Base-by-base conservation (phyloP, 2,329 filamentous ascomycete species). In the Talaromyces sp. region DNA sequence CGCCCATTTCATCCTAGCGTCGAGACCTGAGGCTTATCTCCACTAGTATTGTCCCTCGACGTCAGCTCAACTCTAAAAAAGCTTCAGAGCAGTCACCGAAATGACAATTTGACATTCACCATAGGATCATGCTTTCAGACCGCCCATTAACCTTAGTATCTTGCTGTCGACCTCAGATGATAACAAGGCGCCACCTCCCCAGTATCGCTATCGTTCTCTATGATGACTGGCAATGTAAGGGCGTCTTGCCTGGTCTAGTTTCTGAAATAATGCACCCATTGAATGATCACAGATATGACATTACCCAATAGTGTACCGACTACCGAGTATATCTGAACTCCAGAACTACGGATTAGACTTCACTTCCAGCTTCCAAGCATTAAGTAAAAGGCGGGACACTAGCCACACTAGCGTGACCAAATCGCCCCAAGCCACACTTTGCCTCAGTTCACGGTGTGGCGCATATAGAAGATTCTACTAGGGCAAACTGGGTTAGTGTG, bases 31-130 rank as follows among this genome's bases (percentile, higher is more conserved):
- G 48, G 48, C 48, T 36, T 11, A 39, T 48, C 48, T 52, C 48
- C 48, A 52, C 17, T 17, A 37, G 7, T 22, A 10, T 17, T 31
- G 28, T 28, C 48, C n/a, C 11, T 52, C 48, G 48, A 52, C 48
- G 48, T 52, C 48, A 52, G 28, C 31, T 39, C 48, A 37, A 51
- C 48, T 37, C 48, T 51, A 51, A 51, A 52, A 52, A 39, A 28
- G 33, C 35, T 21, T 9, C 7, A 17, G 31, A 5, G 9, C 28
- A 11, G n/a, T 15, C n/a, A 13, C 10, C 33, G 33, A 35, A 13
- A 5, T 6, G 33, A 31, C 10, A 25, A 48, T 22, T 3, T 7
- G 25, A 28, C 25, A 28, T 7, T 28, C 25, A 28, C 25, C 25
- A 28, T 3, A 3, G 7, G 25, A 28, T 28, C 25, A 28, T 28